These are phyloP conservation scores for Prinsepia uniflora DNA, from an alignment of 306 rosid species.

Conservation along the genomic window DNA sequence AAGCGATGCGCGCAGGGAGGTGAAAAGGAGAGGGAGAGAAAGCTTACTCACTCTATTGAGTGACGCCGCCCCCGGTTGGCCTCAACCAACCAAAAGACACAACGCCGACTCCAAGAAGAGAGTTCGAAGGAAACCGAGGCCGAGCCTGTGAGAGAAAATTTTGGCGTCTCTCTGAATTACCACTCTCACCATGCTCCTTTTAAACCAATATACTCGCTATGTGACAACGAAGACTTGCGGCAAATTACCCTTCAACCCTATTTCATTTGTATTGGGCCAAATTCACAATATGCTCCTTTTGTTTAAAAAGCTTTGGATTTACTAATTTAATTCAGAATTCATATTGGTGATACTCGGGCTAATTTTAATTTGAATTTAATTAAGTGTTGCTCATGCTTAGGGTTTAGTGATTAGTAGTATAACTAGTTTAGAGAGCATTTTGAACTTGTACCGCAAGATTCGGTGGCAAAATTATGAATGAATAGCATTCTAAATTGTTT, in stretches of 20 bases:
- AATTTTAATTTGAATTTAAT: neutral
- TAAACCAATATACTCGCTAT: neutral
- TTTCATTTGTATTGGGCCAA: neutral
- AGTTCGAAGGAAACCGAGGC: conserved; percentile 23
- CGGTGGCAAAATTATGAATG: no score
- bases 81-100: conserved; percentile 27
- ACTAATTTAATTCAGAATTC: no score
- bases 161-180: conserved; percentile 21
- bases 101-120: conserved; percentile 23
- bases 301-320: neutral
- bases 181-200: conserved; percentile 8
- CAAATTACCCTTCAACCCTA: neutral
- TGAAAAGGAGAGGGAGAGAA: neutral
- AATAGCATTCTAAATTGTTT: no score
- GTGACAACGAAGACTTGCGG: neutral
- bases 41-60: neutral
- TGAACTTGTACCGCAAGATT: no score
- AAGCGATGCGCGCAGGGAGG: neutral
- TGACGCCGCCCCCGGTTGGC: conserved; percentile 41
- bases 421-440: neutral
- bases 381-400: neutral
- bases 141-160: conserved; percentile 19
- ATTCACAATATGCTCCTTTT: no score
- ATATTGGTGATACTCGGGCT: no score
- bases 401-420: neutral